phyloP scores from a whole-genome alignment of 495 filamentous ascomycete genomes.

The Lasiosphaeria hispida region DNA sequence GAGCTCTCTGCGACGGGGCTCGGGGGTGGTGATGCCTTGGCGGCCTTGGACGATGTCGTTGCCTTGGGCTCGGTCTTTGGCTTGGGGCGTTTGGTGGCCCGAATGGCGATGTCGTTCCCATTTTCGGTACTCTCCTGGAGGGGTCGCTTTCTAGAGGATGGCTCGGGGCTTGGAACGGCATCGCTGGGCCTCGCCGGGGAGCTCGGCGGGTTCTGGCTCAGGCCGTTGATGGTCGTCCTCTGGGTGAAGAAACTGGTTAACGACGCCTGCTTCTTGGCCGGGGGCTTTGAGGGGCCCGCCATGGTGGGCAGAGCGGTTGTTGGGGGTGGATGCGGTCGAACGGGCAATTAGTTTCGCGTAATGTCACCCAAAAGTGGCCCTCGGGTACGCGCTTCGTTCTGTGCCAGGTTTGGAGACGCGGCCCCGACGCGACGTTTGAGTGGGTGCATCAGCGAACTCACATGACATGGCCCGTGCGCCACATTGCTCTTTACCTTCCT shows the following conservation, averaged over 20 bases:
- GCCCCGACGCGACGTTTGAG: constrained; percentile 15
- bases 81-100: constrained; percentile 44
- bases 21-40: constrained; percentile 3
- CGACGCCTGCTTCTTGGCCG: constrained; percentile 68
- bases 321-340: background rate
- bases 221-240: constrained; percentile 52
- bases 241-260: constrained; percentile 85
- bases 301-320: constrained; percentile 23
- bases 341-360: background rate
- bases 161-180: constrained; percentile 14
- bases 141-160: constrained; percentile 40
- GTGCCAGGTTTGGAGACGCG: constrained; percentile 7
- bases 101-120: constrained; percentile 32
- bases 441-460: constrained; percentile 13
- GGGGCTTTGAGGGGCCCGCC: constrained; percentile 35
- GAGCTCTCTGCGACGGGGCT: constrained; percentile 4
- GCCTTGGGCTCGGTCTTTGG: constrained; percentile 21
- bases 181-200: constrained; percentile 12
- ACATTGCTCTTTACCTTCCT: background rate
- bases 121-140: constrained; percentile 43
- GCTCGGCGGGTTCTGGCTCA: constrained; percentile 24
- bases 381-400: background rate
- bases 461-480: constrained; percentile 5
- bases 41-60: constrained; percentile 5
- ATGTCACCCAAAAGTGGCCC: constrained; percentile 24